These are phyloP conservation scores for Ceratocystis huliohia DNA, from an alignment of 2,329 filamentous ascomycete genomes.

Conservation along the genomic window DNA sequence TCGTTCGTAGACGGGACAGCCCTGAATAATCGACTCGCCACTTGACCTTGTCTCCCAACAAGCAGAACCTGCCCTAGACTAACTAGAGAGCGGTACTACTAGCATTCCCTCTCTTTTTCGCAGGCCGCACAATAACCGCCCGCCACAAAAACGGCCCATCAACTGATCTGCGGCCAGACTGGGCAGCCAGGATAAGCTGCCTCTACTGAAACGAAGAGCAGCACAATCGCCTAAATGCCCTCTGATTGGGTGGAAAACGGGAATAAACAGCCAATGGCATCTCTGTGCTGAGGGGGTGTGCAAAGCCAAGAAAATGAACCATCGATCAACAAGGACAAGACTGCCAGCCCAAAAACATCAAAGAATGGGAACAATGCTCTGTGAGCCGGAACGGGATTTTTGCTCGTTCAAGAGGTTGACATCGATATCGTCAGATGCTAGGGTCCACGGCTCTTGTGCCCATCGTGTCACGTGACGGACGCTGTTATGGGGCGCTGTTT, in stretches of 20 bases:
- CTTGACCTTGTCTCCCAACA: neutral
- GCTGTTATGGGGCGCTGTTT: too few relatives aligned
- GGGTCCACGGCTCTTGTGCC: too few relatives aligned
- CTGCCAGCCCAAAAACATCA: too few relatives aligned
- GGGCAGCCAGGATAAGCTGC: neutral
- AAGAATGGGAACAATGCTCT: neutral
- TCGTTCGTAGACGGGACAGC: neutral
- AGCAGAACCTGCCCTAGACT: neutral
- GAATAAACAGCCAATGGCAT: conserved; percentile 2
- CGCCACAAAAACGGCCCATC: too few relatives aligned
- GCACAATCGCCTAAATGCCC: neutral
- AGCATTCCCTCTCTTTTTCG: too few relatives aligned
- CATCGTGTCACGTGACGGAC: too few relatives aligned
- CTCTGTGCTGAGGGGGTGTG: neutral
- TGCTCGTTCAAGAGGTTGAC: too few relatives aligned
- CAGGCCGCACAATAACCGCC: too few relatives aligned
- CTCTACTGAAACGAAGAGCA: neutral
- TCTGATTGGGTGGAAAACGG: neutral
- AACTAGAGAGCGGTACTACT: too few relatives aligned
- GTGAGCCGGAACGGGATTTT: too few relatives aligned
- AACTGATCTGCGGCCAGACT: too few relatives aligned
- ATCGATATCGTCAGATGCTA: too few relatives aligned
- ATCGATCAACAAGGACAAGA: neutral
- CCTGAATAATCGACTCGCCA: neutral
- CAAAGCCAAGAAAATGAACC: neutral